A percentile compares a stretch with the other conserved stretches of the same genome.
Conservation (phyloP, 345 rosid genomes). For the rapeseed (Brassica napus) region DNA sequence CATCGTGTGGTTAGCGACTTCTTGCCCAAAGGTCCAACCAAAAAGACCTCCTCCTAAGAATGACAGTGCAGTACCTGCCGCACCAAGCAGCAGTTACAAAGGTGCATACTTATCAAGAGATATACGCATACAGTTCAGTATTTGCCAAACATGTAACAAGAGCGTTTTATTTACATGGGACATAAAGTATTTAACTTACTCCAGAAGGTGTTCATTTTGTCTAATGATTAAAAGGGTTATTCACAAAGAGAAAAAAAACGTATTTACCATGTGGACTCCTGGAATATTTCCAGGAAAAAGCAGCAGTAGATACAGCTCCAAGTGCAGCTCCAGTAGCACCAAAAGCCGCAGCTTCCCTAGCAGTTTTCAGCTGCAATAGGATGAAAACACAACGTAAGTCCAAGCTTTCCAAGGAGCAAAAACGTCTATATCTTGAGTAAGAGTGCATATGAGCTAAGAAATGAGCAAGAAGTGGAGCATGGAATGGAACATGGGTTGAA, state of each 20-base stretch:
- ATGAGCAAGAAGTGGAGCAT: neutral
- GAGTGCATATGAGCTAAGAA: no score
- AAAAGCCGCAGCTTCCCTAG: conserved; percentile 66
- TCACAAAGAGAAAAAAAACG: neutral
- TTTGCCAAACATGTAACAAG: no score
- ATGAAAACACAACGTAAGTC: neutral
- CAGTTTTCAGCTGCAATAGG: conserved; percentile 68
- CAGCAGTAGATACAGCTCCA: conserved; percentile 84
- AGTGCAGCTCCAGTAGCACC: conserved; percentile 60
- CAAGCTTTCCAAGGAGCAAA: neutral
- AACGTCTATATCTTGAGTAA: neutral
- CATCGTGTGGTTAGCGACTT: conserved; percentile 64
- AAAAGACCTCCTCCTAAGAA: conserved; percentile 79
- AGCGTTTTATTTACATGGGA: neutral
- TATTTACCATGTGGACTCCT: conserved; percentile 70
- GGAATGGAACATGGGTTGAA: neutral
- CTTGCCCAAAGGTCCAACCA: conserved; percentile 93
- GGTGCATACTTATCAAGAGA: neutral
- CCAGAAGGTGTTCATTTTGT: neutral
- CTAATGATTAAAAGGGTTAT: neutral
- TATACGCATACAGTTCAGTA: neutral
- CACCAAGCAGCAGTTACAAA: neutral
- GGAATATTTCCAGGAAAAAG: conserved; percentile 91
- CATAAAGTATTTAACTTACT: neutral
- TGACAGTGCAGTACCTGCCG: conserved; percentile 77